Evolutionary conservation across 441 rosid species (phyloP), one percentile per base, ranked within the genome.

Genomic region (Erodium chrysanthum): DNA sequence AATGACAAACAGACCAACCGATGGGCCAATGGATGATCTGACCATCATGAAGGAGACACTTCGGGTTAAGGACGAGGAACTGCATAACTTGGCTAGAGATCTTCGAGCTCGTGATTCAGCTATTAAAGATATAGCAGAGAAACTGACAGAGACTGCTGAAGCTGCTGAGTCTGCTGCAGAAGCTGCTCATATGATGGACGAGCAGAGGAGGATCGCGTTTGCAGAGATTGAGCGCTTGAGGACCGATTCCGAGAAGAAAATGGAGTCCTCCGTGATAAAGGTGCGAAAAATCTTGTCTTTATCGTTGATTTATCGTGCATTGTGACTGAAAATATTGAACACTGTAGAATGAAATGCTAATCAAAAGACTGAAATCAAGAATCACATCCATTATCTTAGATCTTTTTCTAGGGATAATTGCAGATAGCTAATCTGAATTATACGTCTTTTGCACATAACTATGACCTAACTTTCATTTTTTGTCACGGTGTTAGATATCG

Each of bases 11-110:
- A 83, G 75, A 79, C 74, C 85, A 35, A 73, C 69, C 22, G 97
- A 91, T 73, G 96, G 87, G 75, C 97, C 97, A 58, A 78, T 94
- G 86, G 98, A 94, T 80, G 96, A 94, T 79, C 76, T 88, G 77
- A 74, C 96, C 58, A 91, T 94, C 73, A 87, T 94, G 98, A 89
- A 86, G 99, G 97, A 94, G 79, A 94, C 99, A 12, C 87, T 94
- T 48, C 80, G 75, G 70, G 99, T 94, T 65, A 91, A 94, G 83
- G 99, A 94, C 82, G 99, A 94, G 80, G 99, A 94, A 73, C 76
- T 94, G 70, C 92, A 86, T 65, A 94, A 86, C 78, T 78, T 91
- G 78, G 94, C 96, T 5, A 75, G 97, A 68, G 93, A 90, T 60
- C 76, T 93, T 73, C 96, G 97, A 75, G 91, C 98, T 58, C 89